Evolutionary conservation across 139 green algal genomes (phyloP).

Genomic region (Zygnema circumcarinatum): DNA sequence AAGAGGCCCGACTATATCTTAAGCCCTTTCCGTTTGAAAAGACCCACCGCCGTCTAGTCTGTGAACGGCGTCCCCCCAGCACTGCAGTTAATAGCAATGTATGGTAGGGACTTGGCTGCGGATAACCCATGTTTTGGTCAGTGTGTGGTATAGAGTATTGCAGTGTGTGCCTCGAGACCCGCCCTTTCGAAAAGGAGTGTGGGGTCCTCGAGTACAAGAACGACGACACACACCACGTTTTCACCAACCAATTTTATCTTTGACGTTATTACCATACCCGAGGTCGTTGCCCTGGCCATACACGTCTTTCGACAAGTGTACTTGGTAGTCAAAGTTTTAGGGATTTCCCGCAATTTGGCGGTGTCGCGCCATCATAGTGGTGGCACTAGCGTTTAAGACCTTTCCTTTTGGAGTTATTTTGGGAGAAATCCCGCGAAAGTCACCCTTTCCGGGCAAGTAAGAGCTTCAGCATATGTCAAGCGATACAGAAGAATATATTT

Average conservation of each 20-base stretch:
- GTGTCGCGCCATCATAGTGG: conserved; percentile 5
- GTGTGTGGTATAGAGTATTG: no score
- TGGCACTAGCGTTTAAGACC: conserved; percentile 16
- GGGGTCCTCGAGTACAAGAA: no score
- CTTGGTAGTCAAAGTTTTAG: conserved; percentile 18
- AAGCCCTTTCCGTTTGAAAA: no score
- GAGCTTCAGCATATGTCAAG: not conserved
- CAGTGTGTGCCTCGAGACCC: no score
- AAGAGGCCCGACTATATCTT: no score
- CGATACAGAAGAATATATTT: not conserved
- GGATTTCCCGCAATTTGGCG: conserved; percentile 36
- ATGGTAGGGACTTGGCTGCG: conserved; percentile 31
- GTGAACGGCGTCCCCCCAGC: no score
- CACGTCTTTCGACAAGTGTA: conserved; percentile 5
- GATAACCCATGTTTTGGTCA: conserved; percentile 1
- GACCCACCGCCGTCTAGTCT: no score
- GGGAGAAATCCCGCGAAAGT: conserved; percentile 70
- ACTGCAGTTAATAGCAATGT: no score
- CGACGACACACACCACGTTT: no score
- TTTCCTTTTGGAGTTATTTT: conserved; percentile 5
- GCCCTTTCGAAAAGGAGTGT: no score
- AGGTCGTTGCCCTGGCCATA: conserved; percentile 18
- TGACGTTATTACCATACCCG: conserved; percentile 35
- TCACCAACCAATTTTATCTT: no score
- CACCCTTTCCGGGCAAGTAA: conserved; percentile 27